Evolutionary conservation across 371 early-diverging fungal species (phyloP), one percentile per base, ranked within the genome.

Genomic region (Mucor circinelloides): DNA sequence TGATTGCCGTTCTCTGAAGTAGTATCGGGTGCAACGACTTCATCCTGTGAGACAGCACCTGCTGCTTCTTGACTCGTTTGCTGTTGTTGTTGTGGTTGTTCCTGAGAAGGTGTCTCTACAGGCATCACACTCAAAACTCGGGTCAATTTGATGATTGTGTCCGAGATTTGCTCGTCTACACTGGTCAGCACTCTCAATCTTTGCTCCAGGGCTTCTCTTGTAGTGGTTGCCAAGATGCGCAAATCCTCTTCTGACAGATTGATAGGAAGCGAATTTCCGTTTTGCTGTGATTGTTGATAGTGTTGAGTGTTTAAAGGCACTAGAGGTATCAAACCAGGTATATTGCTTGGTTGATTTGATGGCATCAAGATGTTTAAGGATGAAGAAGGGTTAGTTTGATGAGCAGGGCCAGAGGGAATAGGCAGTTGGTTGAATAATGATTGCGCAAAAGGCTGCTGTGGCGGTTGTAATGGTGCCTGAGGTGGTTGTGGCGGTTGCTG

Each of bases 161-260:
- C 85, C 19, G 85, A 82, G 50, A 91, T 83, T 71, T 93, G 92
- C 1, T 66, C 59, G 65, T 93, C 90, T 1, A 90, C 81, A 0
- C 80, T 73, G 48, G 87, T 84, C 36, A 92, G 56, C 3, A 89
- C 76, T 1, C 74, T 75, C 10, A 93, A 68, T 3, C 91, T 84
- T 40, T 85, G 82, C 28, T 84, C 79, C 30, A 91, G 81, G 0
- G 85, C 86, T 17, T 86, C 86, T 32, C 90, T 70, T 9, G 90
- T 83, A 3, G 72, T 68, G 0, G 80, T 84, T 13, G 91, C 86
- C 67, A 93, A 65, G 2, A 61, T 62, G 9, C 56, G 70, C 19
- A 92, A 68, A 57, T 93, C 85, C 1, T 80, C 86, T 21, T 91
- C 89, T 10, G 87, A 78, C 32, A 91, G 71, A 3, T 77, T 52